Percentiles rank a stretch among this genome's conserved stretches.
phyloP scores from a whole-genome alignment of 2,329 filamentous ascomycete species.

The Fonsecaea pugnacius region DNA sequence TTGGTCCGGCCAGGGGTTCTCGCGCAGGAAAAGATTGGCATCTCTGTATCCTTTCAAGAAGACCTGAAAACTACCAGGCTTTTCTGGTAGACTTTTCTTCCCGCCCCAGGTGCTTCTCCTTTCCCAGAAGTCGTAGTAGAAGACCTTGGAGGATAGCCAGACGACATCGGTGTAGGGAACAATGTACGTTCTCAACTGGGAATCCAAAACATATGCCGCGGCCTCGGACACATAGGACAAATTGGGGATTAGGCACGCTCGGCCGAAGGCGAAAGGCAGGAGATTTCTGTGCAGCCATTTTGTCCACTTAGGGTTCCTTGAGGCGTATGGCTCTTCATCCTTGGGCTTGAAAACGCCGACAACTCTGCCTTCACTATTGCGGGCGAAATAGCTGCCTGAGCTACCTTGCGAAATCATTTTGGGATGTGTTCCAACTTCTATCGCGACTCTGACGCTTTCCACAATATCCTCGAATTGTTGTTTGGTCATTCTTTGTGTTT shows the following conservation, averaged over 20 bases:
- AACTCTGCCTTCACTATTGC: conserved; percentile 87
- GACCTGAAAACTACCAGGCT: conserved; percentile 94
- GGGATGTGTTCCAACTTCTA: conserved; percentile 87
- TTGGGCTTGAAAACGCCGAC: conserved; percentile 99
- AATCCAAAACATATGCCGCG: conserved; percentile 92
- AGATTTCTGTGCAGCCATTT: conserved; percentile 99
- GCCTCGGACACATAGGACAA: conserved; percentile 97
- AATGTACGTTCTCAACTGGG: conserved; percentile 83
- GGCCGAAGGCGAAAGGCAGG: conserved; percentile 95
- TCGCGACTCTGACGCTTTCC: conserved; percentile 86
- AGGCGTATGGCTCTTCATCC: conserved; percentile 97
- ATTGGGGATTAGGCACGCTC: conserved; percentile 95
- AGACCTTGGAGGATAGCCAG: conserved; percentile 90
- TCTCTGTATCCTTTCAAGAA: conserved; percentile 98
- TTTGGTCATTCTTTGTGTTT: conserved; percentile 71
- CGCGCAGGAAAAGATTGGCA: conserved; percentile 90
- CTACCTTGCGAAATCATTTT: conserved; percentile 97
- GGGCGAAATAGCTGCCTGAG: conserved; percentile 96
- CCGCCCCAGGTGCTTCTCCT: conserved; percentile 84
- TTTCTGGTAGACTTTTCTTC: conserved; percentile 82
- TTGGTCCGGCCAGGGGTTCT: conserved; percentile 97
- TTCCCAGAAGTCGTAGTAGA: conserved; percentile 98
- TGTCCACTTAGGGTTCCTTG: conserved; percentile 97
- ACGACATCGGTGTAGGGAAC: conserved; percentile 98
- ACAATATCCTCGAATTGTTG: conserved; percentile 85